Percentiles rank a stretch among this genome's conserved stretches.
phyloP scores from a whole-genome alignment of 202 grass and related monocot genomes.

The Brachypodium distachyon region DNA sequence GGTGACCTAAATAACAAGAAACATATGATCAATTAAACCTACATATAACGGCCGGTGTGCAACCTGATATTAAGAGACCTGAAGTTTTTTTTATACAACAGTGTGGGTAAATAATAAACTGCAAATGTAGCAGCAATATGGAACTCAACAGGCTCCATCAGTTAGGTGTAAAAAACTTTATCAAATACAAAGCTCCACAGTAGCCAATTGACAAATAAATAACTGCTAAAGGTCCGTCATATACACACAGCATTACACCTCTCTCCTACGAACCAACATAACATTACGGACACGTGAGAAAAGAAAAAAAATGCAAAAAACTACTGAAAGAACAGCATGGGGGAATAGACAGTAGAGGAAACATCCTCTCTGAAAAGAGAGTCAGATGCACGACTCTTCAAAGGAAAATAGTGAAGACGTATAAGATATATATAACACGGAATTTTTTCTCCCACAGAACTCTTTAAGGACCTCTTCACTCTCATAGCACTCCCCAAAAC shows the following conservation, averaged over 20 bases:
- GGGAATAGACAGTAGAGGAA: neutral
- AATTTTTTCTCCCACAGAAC: neutral
- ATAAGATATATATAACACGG: neutral
- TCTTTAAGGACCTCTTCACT: neutral
- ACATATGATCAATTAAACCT: constrained; percentile 6
- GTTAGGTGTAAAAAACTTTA: neutral
- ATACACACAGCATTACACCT: neutral
- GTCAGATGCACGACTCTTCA: neutral
- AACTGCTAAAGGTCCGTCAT: neutral
- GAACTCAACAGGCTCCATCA: neutral
- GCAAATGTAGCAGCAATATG: constrained; percentile 9
- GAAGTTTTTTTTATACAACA: neutral
- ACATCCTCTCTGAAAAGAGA: neutral
- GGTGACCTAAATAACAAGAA: constrained; percentile 62
- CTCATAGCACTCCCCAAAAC: neutral
- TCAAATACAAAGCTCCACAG: neutral
- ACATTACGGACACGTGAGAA: neutral
- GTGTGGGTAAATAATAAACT: neutral
- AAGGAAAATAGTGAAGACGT: neutral
- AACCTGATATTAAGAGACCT: neutral
- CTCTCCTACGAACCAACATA: neutral
- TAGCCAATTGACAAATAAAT: neutral
- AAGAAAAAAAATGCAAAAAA: neutral
- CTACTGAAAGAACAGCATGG: neutral
- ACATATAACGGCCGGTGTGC: neutral